Evolutionary conservation across 208 protist species (phyloP).

Genomic region (Vickermania ingenoplastis): DNA sequence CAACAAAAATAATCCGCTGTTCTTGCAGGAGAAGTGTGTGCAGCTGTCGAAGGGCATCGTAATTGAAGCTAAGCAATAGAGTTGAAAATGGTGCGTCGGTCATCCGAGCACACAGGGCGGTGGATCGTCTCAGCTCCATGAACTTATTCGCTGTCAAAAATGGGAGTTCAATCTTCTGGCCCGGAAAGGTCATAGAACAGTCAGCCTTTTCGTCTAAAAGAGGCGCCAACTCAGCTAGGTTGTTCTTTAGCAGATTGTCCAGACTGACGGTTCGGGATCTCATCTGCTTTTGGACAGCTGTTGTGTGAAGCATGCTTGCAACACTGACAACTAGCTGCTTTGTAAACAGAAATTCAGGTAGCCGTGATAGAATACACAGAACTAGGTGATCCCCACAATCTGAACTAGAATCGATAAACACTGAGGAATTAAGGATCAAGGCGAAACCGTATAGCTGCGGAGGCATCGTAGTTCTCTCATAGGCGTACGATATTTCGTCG

Average conservation of each 20-base stretch:
- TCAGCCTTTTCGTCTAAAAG: neutral
- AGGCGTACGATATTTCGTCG: no score
- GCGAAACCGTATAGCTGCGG: neutral
- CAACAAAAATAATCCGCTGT: constrained; percentile 54
- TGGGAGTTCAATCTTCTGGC: neutral
- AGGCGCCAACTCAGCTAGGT: neutral
- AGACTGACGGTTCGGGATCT: neutral
- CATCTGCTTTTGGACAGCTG: neutral
- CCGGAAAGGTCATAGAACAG: neutral
- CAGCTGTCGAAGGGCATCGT: constrained; percentile 53
- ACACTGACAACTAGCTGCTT: constrained; percentile 1
- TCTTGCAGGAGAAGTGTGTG: constrained; percentile 55
- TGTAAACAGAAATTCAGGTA: neutral
- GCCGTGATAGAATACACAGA: neutral
- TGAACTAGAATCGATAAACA: neutral
- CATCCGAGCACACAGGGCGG: constrained; percentile 32
- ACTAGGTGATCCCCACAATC: neutral
- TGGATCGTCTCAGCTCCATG: constrained; percentile 19
- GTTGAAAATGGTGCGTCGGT: constrained; percentile 34
- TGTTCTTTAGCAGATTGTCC: neutral
- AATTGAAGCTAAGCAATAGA: constrained; percentile 56
- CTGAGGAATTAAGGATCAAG: neutral
- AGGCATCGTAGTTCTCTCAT: no score
- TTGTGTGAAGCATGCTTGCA: neutral
- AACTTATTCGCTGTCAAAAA: neutral